These are phyloP conservation scores for Umbelopsis sp. DNA, from an alignment of 371 early-diverging fungal genomes.

Conservation along the genomic window DNA sequence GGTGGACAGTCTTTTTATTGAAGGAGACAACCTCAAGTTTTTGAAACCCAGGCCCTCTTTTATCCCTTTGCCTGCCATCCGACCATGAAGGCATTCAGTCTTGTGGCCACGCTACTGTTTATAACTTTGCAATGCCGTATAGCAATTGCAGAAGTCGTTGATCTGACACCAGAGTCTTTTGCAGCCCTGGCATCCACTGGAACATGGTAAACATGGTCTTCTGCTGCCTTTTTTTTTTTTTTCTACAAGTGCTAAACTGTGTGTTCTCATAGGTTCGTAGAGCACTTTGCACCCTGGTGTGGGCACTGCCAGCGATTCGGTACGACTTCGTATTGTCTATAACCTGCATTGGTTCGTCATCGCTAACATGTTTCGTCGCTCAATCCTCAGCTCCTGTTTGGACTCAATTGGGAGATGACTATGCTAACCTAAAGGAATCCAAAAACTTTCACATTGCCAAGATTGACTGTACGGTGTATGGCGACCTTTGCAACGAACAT, in stretches of 20 bases:
- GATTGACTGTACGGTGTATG: slow-evolving; percentile 76
- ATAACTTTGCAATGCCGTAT: not conserved
- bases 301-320: slow-evolving; percentile 41
- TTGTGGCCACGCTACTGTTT: not conserved
- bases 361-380: not conserved
- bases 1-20: too few species aligned
- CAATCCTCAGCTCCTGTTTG: slow-evolving; percentile 53
- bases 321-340: slow-evolving; percentile 15
- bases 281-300: slow-evolving; percentile 45
- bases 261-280: slow-evolving; percentile 38
- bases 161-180: slow-evolving; percentile 25
- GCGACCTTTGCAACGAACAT: slow-evolving; percentile 69
- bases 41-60: not conserved
- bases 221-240: not conserved
- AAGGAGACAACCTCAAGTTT: not conserved
- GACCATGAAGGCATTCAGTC: slow-evolving; percentile 9
- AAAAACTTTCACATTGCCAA: slow-evolving; percentile 71
- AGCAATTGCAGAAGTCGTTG: slow-evolving; percentile 22
- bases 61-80: not conserved
- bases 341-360: not conserved
- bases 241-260: not conserved
- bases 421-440: slow-evolving; percentile 29
- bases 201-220: slow-evolving; percentile 23
- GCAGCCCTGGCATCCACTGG: slow-evolving; percentile 23
- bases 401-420: slow-evolving; percentile 46